A percentile compares a stretch with the other conserved stretches of the same genome.
These are phyloP conservation scores for Podospora pseudocomata DNA, from an alignment of 495 filamentous ascomycete species.

Conservation along the genomic window DNA sequence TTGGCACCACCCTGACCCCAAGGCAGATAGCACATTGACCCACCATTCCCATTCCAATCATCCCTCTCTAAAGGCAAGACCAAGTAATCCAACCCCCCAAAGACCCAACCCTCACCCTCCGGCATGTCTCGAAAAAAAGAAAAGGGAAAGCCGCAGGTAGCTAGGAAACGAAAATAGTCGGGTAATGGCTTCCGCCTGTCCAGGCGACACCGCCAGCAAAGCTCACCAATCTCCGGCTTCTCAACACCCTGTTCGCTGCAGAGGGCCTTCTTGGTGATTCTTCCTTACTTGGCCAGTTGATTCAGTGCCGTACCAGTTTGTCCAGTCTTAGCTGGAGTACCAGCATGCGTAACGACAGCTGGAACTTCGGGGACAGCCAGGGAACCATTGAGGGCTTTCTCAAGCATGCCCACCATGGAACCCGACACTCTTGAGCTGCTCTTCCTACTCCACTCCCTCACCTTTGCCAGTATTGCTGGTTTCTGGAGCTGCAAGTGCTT, in stretches of 20 bases:
- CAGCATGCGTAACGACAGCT: neutral
- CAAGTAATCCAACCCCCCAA: too few species aligned
- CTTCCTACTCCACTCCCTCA: constrained; percentile 14
- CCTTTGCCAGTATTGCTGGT: constrained; percentile 12
- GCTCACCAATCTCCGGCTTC: neutral
- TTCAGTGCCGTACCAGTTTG: neutral
- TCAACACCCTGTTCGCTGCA: neutral
- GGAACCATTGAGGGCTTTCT: neutral
- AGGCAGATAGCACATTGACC: too few species aligned
- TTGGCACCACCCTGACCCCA: too few species aligned
- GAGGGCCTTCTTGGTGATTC: neutral
- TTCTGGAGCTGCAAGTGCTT: constrained; percentile 22
- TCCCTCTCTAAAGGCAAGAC: too few species aligned
- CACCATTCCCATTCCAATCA: too few species aligned
- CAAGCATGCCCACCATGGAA: neutral
- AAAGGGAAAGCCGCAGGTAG: too few species aligned
- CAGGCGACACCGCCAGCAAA: neutral
- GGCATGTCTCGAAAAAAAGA: too few species aligned
- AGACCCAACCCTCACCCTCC: too few species aligned
- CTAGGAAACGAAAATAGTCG: too few species aligned
- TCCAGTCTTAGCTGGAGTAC: too few species aligned
- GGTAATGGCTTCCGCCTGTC: too few species aligned
- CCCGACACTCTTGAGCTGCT: neutral
- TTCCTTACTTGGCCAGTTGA: neutral
- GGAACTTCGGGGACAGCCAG: neutral